A percentile compares a stretch with the other conserved stretches of the same genome.
phyloP scores from a whole-genome alignment of 495 filamentous ascomycete genomes.

The Xylaria flabelliformis region DNA sequence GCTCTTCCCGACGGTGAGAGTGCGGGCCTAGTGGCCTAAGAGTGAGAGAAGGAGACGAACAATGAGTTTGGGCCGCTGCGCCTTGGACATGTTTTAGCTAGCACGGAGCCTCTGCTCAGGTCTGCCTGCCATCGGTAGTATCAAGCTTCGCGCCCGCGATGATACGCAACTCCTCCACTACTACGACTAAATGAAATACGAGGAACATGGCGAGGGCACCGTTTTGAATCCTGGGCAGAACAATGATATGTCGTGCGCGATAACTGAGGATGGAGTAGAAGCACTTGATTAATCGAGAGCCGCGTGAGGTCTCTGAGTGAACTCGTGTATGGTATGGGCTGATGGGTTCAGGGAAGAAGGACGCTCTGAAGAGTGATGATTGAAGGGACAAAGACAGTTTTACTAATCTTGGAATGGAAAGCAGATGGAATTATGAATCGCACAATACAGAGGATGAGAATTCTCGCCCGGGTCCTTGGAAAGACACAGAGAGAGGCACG shows the following conservation, averaged over 20 bases:
- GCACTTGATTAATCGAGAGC: constrained; percentile 20
- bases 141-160: constrained; percentile 26
- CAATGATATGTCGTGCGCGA: constrained; percentile 30
- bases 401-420: constrained; percentile 41
- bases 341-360: constrained; percentile 42
- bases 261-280: constrained; percentile 22
- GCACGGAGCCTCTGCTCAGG: constrained; percentile 34
- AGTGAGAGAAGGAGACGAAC: constrained; percentile 23
- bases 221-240: constrained; percentile 41
- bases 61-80: constrained; percentile 35
- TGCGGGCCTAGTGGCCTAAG: constrained; percentile 38
- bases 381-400: constrained; percentile 36
- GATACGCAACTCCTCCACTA: constrained; percentile 25
- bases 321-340: constrained; percentile 40
- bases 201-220: constrained; percentile 26
- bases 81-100: constrained; percentile 32
- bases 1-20: constrained; percentile 30
- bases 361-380: constrained; percentile 34
- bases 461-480: neutral
- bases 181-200: constrained; percentile 35
- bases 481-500: neutral
- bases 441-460: neutral
- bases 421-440: constrained; percentile 39
- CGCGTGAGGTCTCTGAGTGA: constrained; percentile 30
- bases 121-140: constrained; percentile 38